Evolutionary conservation across 352 stramenopile species (phyloP), one percentile per base, ranked within the genome.

Genomic region (Phytopythium oedochilum): DNA sequence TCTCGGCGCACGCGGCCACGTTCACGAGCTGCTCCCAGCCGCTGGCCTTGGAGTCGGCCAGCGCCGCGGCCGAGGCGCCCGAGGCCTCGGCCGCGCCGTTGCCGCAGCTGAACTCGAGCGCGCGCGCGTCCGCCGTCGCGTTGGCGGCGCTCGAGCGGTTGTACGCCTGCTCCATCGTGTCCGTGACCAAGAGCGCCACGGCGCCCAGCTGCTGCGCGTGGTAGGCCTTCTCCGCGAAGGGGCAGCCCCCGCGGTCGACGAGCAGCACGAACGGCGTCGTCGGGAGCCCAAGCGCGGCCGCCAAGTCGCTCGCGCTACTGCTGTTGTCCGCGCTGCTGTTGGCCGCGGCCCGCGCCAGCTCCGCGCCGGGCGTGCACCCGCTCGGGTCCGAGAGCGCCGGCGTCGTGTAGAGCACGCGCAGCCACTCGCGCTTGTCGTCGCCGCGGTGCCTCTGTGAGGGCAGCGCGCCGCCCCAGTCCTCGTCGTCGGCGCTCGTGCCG

Each of bases 171-270:
- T 76, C 65, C 20, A 79, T 67, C 35, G 81, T 90, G 63, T 94
- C 84, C 15, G 82, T 86, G 35, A 94, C 67, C 26, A 96, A 66
- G 14, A 96, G 57, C 29, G 83, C 76, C 14, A 68, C 60, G 5
- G 84, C 84, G 46, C 84, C 86, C 12, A 88, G 60, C 38, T 78
- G 57, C 53, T 92, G 71, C 3, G 86, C 86, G 51, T 83, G 78
- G 36, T 71, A 65, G 5, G 83, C 74, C 64, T 96, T 96, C 44
- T 90, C 70, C 3, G 70, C 66, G 60, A 89, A 96, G 8, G 81
- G 74, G 70, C 86, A 94, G 35, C 51, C 46, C 0, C 84, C 84
- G 49, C 86, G 81, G 57, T 91, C 71, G 25, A 94, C 78, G 18
- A 94, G 50, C 47, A 94, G 57, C 44, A 87, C 71, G 53, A 91